Percentiles rank a stretch among this genome's conserved stretches.
phyloP scores from a whole-genome alignment of 768 basidiomycete species.

The Termitomyces heimii region DNA sequence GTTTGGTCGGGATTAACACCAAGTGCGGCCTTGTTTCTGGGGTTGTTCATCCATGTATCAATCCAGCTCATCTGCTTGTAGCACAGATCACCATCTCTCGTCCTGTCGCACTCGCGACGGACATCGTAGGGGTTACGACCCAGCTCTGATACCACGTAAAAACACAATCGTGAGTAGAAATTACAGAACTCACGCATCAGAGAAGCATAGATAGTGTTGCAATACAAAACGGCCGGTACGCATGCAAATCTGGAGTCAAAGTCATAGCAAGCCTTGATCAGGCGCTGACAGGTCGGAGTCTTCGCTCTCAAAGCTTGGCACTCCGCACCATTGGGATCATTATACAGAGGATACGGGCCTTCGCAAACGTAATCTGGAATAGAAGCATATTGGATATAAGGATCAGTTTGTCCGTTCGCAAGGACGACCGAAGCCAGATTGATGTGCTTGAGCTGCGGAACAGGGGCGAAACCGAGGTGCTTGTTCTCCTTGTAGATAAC shows the following conservation, averaged over 20 bases:
- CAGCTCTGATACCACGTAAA: slow-evolving; percentile 33
- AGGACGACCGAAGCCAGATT: slow-evolving; percentile 82
- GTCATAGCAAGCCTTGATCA: slow-evolving; percentile 68
- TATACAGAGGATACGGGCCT: slow-evolving; percentile 77
- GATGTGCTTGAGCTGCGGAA: slow-evolving; percentile 54
- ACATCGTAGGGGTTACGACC: slow-evolving; percentile 90
- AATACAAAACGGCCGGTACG: slow-evolving; percentile 73
- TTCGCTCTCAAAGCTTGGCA: slow-evolving; percentile 60
- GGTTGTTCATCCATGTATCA: slow-evolving; percentile 82
- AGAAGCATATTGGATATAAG: slow-evolving; percentile 71
- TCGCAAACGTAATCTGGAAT: slow-evolving; percentile 82
- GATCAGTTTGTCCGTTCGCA: slow-evolving; percentile 85
- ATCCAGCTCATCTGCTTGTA: slow-evolving; percentile 83
- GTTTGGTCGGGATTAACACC: slow-evolving; percentile 56
- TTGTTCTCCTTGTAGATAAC: slow-evolving; percentile 78
- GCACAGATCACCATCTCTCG: slow-evolving; percentile 67
- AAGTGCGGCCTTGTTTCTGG: slow-evolving; percentile 69
- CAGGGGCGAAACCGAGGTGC: slow-evolving; percentile 37
- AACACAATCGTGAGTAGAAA: background rate
- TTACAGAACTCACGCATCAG: slow-evolving; percentile 51
- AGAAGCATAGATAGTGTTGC: slow-evolving; percentile 67
- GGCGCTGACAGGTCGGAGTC: slow-evolving; percentile 66
- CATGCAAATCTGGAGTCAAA: slow-evolving; percentile 58
- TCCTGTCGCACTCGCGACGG: slow-evolving; percentile 64
- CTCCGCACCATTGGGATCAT: slow-evolving; percentile 59